Evolutionary conservation across 2,329 filamentous ascomycete species (phyloP).

Genomic region (Leptographium wingfieldii): DNA sequence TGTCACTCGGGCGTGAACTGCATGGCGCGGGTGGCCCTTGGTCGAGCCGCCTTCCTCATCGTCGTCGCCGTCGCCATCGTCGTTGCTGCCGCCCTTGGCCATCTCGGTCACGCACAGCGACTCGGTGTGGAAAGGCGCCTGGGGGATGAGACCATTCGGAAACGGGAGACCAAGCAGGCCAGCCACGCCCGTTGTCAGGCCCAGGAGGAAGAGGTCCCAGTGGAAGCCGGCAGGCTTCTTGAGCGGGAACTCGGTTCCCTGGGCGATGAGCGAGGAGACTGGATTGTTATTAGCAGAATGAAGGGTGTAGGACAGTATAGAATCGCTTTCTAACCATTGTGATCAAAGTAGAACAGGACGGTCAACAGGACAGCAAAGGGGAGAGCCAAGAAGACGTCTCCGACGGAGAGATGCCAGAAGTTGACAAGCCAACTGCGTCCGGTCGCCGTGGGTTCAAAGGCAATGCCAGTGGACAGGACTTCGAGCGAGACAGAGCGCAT

Average conservation of each 20-base stretch:
- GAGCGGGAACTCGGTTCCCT: conserved; percentile 72
- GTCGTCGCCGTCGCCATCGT: conserved; percentile 15
- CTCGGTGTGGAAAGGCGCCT: conserved; percentile 71
- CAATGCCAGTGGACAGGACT: conserved; percentile 59
- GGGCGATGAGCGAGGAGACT: conserved; percentile 73
- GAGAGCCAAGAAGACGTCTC: conserved; percentile 70
- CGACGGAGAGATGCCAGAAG: conserved; percentile 65
- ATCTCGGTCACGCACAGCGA: conserved; percentile 60
- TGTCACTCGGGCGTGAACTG: conserved; percentile 32
- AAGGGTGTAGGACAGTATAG: neutral
- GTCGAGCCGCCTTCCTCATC: conserved; percentile 20
- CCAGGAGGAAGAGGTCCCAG: conserved; percentile 74
- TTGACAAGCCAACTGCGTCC: conserved; percentile 65
- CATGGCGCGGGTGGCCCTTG: conserved; percentile 34
- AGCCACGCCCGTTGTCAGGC: conserved; percentile 62
- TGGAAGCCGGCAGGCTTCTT: conserved; percentile 74
- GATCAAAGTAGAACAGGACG: conserved; percentile 80
- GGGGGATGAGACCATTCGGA: conserved; percentile 72
- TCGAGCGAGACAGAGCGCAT: conserved; percentile 61
- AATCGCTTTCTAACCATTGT: conserved; percentile 49
- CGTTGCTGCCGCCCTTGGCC: conserved; percentile 23
- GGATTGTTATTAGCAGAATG: neutral
- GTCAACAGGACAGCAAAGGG: conserved; percentile 77
- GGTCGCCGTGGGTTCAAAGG: conserved; percentile 63
- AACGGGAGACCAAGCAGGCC: conserved; percentile 68